Conservation (phyloP, 1,284 basidiomycete species). For the Rhodofomes roseus region DNA sequence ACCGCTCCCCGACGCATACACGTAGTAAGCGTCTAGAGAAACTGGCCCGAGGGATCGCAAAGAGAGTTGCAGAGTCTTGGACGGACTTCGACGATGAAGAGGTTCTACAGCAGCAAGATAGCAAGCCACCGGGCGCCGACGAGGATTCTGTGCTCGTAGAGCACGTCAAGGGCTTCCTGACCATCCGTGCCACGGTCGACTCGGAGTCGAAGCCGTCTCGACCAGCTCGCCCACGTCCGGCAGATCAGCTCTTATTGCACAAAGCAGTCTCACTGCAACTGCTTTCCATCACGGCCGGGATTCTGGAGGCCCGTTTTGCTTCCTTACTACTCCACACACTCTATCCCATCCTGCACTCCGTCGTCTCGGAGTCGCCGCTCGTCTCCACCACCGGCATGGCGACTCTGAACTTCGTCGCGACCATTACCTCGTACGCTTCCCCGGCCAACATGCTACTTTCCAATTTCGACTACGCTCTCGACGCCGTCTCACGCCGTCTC, state of each 20-base stretch:
- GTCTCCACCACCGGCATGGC: conserved; percentile 70
- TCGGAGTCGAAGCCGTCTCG: conserved; percentile 32
- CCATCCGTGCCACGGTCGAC: conserved; percentile 37
- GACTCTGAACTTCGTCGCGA: conserved; percentile 66
- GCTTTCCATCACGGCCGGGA: conserved; percentile 63
- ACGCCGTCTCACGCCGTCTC: conserved; percentile 79
- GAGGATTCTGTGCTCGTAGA: conserved; percentile 43
- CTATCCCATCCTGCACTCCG: conserved; percentile 81
- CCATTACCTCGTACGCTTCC: conserved; percentile 76
- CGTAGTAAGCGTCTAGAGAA: conserved; percentile 55
- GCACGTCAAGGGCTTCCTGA: conserved; percentile 48
- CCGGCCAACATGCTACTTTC: conserved; percentile 82
- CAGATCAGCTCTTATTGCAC: conserved; percentile 49
- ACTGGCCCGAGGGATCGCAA: conserved; percentile 58
- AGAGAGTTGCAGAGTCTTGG: conserved; percentile 68
- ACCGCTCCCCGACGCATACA: conserved; percentile 14
- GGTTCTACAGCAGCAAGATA: conserved; percentile 12
- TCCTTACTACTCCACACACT: conserved; percentile 75
- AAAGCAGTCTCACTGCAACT: conserved; percentile 66
- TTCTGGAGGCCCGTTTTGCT: conserved; percentile 64
- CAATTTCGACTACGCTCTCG: conserved; percentile 93
- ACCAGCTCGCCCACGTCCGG: conserved; percentile 16
- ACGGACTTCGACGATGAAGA: conserved; percentile 40
- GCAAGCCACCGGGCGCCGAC: conserved; percentile 14
- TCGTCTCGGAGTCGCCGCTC: conserved; percentile 66